phyloP scores from a whole-genome alignment of 2,329 filamentous ascomycete genomes.

The Claviceps fusiformis region DNA sequence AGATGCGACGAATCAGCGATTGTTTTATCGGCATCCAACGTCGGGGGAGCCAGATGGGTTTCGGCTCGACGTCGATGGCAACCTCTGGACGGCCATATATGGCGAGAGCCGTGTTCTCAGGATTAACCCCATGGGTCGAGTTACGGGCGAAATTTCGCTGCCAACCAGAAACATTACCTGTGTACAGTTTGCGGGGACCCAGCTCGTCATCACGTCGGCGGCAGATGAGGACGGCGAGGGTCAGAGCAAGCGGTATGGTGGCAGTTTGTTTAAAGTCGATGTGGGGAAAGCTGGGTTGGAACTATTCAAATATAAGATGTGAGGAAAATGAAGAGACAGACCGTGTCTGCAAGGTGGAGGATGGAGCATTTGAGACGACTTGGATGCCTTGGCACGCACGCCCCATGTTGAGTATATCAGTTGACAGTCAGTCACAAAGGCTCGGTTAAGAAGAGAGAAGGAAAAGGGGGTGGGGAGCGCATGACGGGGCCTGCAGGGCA shows the following conservation, averaged over 20 bases:
- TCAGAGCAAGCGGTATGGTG: conserved; percentile 50
- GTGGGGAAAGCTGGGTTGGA: conserved; percentile 56
- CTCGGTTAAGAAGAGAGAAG: neutral
- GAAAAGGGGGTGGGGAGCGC: neutral
- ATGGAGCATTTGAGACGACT: neutral
- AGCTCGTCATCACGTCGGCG: conserved; percentile 69
- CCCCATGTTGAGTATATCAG: neutral
- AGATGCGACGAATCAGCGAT: conserved; percentile 50
- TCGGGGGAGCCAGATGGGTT: conserved; percentile 69
- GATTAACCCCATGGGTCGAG: conserved; percentile 53
- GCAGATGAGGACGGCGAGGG: conserved; percentile 48
- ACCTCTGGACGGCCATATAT: conserved; percentile 80
- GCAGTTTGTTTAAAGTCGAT: conserved; percentile 62
- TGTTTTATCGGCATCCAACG: conserved; percentile 58
- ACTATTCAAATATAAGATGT: conserved; percentile 50
- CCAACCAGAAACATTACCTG: conserved; percentile 74
- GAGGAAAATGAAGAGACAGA: neutral
- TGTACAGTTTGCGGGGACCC: conserved; percentile 60
- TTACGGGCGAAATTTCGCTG: conserved; percentile 61
- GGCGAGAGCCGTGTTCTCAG: conserved; percentile 63
- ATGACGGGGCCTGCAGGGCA: neutral
- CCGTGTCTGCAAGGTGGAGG: neutral
- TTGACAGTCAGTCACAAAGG: neutral
- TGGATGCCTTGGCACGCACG: neutral
- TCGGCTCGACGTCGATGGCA: conserved; percentile 70